These are phyloP conservation scores for Tranzscheliella williamsii DNA, from an alignment of 1,284 basidiomycete genomes.

Conservation along the genomic window DNA sequence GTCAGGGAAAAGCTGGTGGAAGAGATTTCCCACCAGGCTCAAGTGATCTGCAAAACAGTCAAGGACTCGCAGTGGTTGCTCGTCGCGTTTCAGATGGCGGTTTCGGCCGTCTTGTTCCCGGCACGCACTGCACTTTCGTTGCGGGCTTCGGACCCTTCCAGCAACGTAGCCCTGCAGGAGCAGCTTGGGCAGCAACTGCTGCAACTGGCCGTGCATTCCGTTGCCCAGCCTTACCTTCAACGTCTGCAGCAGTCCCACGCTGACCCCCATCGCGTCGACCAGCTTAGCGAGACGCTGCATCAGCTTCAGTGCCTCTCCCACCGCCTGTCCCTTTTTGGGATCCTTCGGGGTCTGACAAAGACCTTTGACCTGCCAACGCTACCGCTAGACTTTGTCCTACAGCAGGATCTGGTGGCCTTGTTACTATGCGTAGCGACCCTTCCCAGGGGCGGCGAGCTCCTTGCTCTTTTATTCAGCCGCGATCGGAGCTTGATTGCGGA, in stretches of 20 bases:
- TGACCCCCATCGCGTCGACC: too few species aligned
- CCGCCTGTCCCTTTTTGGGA: conserved; percentile 4
- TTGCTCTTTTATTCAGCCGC: conserved; percentile 5
- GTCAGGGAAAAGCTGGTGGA: conserved; percentile 14
- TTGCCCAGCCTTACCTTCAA: conserved; percentile 5
- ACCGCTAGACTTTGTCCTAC: conserved; percentile 9
- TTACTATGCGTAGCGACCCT: conserved; percentile 19
- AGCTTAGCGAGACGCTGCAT: neutral
- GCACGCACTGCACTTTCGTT: neutral
- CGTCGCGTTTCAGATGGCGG: conserved; percentile 18
- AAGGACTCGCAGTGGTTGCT: conserved; percentile 14
- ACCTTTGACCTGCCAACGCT: conserved; percentile 5
- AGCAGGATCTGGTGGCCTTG: conserved; percentile 2
- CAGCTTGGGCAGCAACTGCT: conserved; percentile 26
- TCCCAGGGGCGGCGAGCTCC: conserved; percentile 2
- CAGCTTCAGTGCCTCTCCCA: conserved; percentile 3
- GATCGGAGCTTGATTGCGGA: conserved; percentile 7
- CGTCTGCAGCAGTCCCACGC: conserved; percentile 3
- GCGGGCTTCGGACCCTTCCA: neutral
- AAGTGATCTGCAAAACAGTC: conserved; percentile 15
- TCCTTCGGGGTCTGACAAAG: neutral
- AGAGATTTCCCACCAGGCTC: conserved; percentile 22
- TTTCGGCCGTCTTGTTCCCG: conserved; percentile 13
- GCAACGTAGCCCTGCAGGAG: neutral
- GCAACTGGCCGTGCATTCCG: conserved; percentile 15